Conservation (phyloP, 2,329 filamentous ascomycete genomes). For the Magnaporthiopsis incrustans region DNA sequence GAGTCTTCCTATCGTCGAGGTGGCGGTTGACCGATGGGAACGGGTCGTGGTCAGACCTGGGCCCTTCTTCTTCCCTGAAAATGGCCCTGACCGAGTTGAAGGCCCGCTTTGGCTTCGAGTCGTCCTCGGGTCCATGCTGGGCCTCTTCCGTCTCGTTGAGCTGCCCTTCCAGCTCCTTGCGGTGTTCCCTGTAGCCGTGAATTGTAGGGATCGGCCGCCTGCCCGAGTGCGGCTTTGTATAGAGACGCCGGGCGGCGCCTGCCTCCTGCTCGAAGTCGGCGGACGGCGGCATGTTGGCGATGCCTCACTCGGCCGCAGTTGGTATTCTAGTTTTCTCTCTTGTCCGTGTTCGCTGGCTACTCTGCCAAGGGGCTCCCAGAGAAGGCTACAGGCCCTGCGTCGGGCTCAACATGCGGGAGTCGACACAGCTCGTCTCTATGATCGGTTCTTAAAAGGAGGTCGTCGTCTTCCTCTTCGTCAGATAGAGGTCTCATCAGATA, state of each 20-base stretch:
- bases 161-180: slow-evolving; percentile 7
- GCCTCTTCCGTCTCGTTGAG: slow-evolving; percentile 11
- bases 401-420: no score
- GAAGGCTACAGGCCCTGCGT: no score
- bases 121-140: slow-evolving; percentile 25
- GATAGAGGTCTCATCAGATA: background rate
- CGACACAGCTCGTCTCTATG: no score
- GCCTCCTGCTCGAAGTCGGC: slow-evolving; percentile 7
- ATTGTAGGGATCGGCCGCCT: slow-evolving; percentile 9
- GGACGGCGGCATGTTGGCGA: background rate
- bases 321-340: no score
- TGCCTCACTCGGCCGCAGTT: no score
- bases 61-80: slow-evolving; percentile 24
- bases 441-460: no score
- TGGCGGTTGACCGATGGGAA: slow-evolving; percentile 29
- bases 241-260: slow-evolving; percentile 1
- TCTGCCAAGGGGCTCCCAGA: no score
- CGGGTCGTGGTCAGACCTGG: slow-evolving; percentile 21
- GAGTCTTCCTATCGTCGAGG: slow-evolving; percentile 14
- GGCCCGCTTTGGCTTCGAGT: slow-evolving; percentile 26
- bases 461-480: no score
- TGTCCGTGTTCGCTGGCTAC: no score
- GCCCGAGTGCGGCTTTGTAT: slow-evolving; percentile 7
- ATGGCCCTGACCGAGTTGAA: slow-evolving; percentile 27
- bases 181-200: slow-evolving; percentile 9